Percentiles rank a stretch among this genome's conserved stretches.
Conservation (phyloP, 495 filamentous ascomycete genomes). For the Saxispiralis lemnorum region DNA sequence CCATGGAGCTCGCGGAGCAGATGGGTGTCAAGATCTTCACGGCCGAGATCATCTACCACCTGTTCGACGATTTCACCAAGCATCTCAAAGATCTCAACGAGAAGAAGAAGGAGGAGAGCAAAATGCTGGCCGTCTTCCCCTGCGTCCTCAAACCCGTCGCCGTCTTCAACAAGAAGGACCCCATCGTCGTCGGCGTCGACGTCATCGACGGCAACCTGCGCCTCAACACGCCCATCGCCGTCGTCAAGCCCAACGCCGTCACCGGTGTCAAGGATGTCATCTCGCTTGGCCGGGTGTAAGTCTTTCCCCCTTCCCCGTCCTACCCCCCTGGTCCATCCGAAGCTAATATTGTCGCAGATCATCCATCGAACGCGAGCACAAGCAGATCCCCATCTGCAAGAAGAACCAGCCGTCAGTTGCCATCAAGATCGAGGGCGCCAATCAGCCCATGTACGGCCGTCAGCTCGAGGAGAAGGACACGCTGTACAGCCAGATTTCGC, state of each 20-base stretch:
- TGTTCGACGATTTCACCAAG: constrained; percentile 91
- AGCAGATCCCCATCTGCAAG: constrained; percentile 76
- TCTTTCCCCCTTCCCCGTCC: constrained; percentile 15
- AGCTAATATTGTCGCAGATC: constrained; percentile 7
- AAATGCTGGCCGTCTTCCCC: constrained; percentile 89
- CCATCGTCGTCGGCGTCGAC: constrained; percentile 92
- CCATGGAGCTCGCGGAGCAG: constrained; percentile 75
- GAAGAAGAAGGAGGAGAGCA: constrained; percentile 88
- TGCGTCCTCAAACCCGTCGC: constrained; percentile 77
- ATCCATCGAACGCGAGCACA: constrained; percentile 92
- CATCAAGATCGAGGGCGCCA: constrained; percentile 89
- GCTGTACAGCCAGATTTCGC: constrained; percentile 73
- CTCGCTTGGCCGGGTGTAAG: constrained; percentile 85
- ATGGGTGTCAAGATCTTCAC: constrained; percentile 96
- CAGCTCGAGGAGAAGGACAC: constrained; percentile 87
- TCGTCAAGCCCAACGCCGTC: constrained; percentile 59
- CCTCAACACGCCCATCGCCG: constrained; percentile 73
- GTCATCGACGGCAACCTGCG: constrained; percentile 74
- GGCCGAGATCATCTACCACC: constrained; percentile 96
- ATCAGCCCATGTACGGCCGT: constrained; percentile 88
- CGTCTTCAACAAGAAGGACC: constrained; percentile 95
- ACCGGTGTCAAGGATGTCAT: constrained; percentile 72
- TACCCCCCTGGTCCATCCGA: background rate
- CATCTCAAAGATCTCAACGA: constrained; percentile 75
- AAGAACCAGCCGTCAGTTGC: constrained; percentile 92